phyloP scores from a whole-genome alignment of 768 basidiomycete species.

The Gymnopilus junonius region DNA sequence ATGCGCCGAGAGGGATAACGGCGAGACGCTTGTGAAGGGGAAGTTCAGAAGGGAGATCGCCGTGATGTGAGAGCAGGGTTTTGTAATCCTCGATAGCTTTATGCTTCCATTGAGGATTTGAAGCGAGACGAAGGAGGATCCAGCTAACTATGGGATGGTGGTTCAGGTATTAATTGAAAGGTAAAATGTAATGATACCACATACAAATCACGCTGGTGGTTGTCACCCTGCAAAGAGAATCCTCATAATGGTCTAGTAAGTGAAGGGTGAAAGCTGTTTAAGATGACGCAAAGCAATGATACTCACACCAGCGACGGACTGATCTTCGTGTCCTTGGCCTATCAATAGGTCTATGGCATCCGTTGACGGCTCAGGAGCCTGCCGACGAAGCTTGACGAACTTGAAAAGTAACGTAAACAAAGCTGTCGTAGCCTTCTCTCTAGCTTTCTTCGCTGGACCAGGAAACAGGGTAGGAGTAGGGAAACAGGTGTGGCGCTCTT shows the following conservation, averaged over 20 bases:
- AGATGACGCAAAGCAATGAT: not conserved
- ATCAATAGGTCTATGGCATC: constrained; percentile 43
- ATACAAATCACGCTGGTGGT: constrained; percentile 42
- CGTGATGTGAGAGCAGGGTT: constrained; percentile 33
- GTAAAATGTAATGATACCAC: constrained; percentile 8
- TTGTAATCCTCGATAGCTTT: constrained; percentile 36
- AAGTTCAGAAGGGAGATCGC: constrained; percentile 27
- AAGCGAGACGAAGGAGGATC: constrained; percentile 38
- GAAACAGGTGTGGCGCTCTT: constrained; percentile 38
- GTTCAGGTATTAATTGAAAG: too few relatives aligned
- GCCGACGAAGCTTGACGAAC: constrained; percentile 33
- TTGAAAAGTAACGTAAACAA: constrained; percentile 31
- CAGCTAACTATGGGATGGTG: constrained; percentile 47
- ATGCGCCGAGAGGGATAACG: constrained; percentile 37
- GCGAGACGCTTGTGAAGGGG: constrained; percentile 39
- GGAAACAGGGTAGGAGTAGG: constrained; percentile 42
- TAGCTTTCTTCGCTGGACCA: constrained; percentile 32
- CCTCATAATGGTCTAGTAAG: constrained; percentile 36
- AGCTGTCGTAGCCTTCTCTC: constrained; percentile 32
- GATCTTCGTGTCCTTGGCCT: constrained; percentile 29
- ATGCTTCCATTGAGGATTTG: constrained; percentile 39
- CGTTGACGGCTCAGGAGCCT: constrained; percentile 24
- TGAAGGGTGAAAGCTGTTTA: not conserved
- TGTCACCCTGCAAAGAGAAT: constrained; percentile 38
- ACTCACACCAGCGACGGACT: constrained; percentile 26